These are phyloP conservation scores for Blastomyces percursus DNA, from an alignment of 2,329 filamentous ascomycete species.

Conservation along the genomic window DNA sequence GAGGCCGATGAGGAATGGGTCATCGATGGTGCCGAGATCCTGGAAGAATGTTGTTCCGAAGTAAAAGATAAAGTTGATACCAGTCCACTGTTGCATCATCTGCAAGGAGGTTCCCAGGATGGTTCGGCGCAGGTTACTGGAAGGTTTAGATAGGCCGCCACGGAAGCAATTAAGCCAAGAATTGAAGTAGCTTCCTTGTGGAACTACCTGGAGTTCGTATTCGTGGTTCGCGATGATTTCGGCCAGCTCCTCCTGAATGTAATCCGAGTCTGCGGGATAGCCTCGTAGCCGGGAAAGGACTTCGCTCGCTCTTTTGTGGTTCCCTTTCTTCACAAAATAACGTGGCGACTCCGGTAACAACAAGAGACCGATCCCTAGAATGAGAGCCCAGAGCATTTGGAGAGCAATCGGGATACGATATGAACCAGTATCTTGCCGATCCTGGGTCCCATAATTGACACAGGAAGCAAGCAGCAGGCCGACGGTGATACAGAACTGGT, in stretches of 20 bases:
- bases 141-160: constrained; percentile 43
- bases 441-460: constrained; percentile 60
- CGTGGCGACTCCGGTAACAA: constrained; percentile 76
- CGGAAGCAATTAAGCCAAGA: constrained; percentile 58
- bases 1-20: constrained; percentile 73
- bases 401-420: constrained; percentile 74
- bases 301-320: constrained; percentile 52
- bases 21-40: constrained; percentile 60
- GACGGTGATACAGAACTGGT: constrained; percentile 75
- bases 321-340: constrained; percentile 70
- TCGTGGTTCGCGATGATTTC: constrained; percentile 86
- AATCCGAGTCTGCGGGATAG: constrained; percentile 60
- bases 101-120: constrained; percentile 62
- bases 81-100: constrained; percentile 74
- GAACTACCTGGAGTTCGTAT: constrained; percentile 63
- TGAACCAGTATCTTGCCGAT: constrained; percentile 50
- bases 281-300: constrained; percentile 60
- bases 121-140: constrained; percentile 52
- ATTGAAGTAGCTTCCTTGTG: constrained; percentile 52
- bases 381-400: constrained; percentile 69
- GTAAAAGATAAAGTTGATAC: constrained; percentile 87
- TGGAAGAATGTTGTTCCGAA: constrained; percentile 77
- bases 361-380: constrained; percentile 61
- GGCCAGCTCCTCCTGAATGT: constrained; percentile 65
- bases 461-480: constrained; percentile 64